phyloP scores from a whole-genome alignment of 495 filamentous ascomycete genomes.

The Tuber indicum region DNA sequence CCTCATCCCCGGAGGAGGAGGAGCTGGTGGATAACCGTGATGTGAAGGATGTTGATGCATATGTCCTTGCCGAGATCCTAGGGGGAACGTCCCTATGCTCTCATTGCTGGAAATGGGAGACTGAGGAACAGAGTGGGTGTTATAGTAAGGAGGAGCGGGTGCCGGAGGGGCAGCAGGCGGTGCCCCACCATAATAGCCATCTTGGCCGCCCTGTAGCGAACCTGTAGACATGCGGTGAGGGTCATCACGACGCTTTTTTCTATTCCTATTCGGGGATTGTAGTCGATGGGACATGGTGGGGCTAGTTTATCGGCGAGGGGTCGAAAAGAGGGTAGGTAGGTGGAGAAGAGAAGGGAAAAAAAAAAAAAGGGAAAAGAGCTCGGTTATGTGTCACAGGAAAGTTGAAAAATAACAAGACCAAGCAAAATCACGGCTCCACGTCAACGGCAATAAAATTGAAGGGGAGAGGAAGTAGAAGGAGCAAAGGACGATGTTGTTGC shows the following conservation, averaged over 20 bases:
- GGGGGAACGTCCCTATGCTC: slow-evolving; percentile 25
- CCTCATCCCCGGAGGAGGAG: slow-evolving; percentile 24
- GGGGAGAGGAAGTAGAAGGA: slow-evolving; percentile 1
- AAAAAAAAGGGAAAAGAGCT: background rate
- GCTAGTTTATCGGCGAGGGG: slow-evolving; percentile 3
- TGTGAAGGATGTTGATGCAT: slow-evolving; percentile 15
- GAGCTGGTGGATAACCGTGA: background rate
- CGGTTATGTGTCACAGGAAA: background rate
- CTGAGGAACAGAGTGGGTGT: slow-evolving; percentile 27
- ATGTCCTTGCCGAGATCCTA: slow-evolving; percentile 2
- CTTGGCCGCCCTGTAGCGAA: slow-evolving; percentile 18
- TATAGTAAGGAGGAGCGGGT: slow-evolving; percentile 15
- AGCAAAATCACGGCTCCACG: background rate
- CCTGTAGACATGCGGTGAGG: slow-evolving; percentile 36
- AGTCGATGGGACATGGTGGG: slow-evolving; percentile 26
- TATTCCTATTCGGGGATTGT: slow-evolving; percentile 16
- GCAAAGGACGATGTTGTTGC: slow-evolving; percentile 13
- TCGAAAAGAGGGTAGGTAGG: background rate
- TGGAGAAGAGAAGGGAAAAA: background rate
- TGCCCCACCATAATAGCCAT: slow-evolving; percentile 22
- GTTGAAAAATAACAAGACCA: slow-evolving; percentile 5
- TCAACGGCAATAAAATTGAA: slow-evolving; percentile 8
- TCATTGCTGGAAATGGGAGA: slow-evolving; percentile 36
- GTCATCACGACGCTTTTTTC: slow-evolving; percentile 22
- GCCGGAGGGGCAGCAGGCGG: slow-evolving; percentile 31